Base-by-base conservation (phyloP, 2,329 filamentous ascomycete genomes). In the Stachybotrys chlorohalonatus region DNA sequence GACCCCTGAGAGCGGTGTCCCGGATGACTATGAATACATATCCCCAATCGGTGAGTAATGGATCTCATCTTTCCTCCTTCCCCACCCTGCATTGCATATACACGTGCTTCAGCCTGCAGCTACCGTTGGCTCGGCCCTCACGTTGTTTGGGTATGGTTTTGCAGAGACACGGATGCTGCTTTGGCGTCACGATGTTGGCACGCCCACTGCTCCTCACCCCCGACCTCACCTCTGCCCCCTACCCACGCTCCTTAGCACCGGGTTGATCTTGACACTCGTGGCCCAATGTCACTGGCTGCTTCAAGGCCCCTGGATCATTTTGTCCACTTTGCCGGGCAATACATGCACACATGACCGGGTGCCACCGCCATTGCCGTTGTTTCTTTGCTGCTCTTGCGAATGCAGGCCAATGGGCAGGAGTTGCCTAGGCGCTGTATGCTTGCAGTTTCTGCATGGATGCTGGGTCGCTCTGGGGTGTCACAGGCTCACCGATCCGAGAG, bases 1-100 rank as follows among this genome's bases (percentile, higher is more conserved):
- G 66, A 73, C 70, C 72, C 74, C 72, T 72, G 73, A 66, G 67
- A 71, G 73, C 70, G 13, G 36, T 42, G 70, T 69, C 61, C 70
- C 71, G 58, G 75, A 73, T 58, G 63, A 65, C 59, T 64, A 65
- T 55, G 66, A 71, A 58, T 79, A 75, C 69, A 73, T 82, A 61
- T 73, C 71, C 63, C 80, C 79, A 68, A 79, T 82, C 70, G 80
- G 80, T 82, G 70, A 77, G 79, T 71, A 62, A 56, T 61, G 62
- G 9, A 62, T 62, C 69, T 65, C 60, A 59, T 61, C 57, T 57
- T 59, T 63, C 60, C 63, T 59, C 64, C 57, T 62, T 62, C 42
- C 48, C 32, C 15, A 16, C 58, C 57, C 62, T 62, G 59, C 62
- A 61, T 77, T 76, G 75, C 75, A 73, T 71, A 61, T 66, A 68